phyloP scores from a whole-genome alignment of 2,329 filamentous ascomycete genomes.

The Diaporthe helianthi region DNA sequence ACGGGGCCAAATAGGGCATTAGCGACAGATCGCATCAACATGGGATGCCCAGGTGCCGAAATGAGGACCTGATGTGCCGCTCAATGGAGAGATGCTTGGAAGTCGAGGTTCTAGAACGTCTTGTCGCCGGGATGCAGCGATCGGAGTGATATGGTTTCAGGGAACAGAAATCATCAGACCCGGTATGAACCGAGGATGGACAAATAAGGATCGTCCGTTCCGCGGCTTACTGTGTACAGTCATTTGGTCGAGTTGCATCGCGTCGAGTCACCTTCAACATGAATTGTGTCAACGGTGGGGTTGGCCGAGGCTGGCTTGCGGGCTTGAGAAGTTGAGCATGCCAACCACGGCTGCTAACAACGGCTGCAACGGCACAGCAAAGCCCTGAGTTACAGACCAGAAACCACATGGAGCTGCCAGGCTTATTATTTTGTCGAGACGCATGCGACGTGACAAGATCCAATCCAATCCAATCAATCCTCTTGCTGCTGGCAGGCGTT shows the following conservation, averaged over 20 bases:
- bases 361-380: background rate
- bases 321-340: too few relatives aligned
- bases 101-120: slow-evolving; percentile 1
- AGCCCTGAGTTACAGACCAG: background rate
- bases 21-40: background rate
- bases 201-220: slow-evolving; percentile 21
- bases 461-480: too few relatives aligned
- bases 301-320: background rate
- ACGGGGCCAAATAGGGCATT: background rate
- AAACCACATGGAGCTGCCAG: background rate
- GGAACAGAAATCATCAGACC: slow-evolving; percentile 21
- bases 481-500: background rate
- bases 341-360: too few relatives aligned
- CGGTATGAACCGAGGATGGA: slow-evolving; percentile 13
- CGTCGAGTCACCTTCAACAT: background rate
- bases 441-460: background rate
- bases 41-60: background rate
- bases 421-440: background rate
- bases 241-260: slow-evolving; percentile 15
- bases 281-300: slow-evolving; percentile 2
- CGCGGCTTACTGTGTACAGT: background rate
- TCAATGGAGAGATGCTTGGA: background rate
- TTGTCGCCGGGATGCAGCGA: slow-evolving; percentile 7
- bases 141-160: slow-evolving; percentile 17
- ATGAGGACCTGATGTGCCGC: background rate